Evolutionary conservation across 257 asterid genomes (phyloP), one percentile per base, ranked within the genome.

Genomic region (Primulina tabacum): DNA sequence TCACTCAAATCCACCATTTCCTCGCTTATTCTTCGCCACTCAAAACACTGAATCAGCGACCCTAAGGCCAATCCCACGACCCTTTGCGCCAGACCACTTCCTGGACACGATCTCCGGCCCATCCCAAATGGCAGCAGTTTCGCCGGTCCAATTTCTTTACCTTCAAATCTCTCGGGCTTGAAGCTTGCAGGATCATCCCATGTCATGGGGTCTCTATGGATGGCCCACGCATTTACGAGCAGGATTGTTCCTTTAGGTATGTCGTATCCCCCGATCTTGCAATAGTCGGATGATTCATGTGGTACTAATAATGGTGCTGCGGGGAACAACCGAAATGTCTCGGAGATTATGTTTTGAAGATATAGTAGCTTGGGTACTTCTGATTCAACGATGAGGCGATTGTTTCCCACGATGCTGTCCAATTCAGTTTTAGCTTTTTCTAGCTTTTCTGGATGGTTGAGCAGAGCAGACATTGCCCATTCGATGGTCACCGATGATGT

Each of bases 61-160:
- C 79, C 85, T 55, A 81, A 32, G 4, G 78, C 20, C 50, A 78
- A 65, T 14, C 83, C 78, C 35, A 81, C 76, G 7, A 81, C 77
- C 6, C 82, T 71, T 29, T 65, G 78, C 12, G 81, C 82, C 20
- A 78, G 67, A 2, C 78, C 79, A 56, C 61, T 6, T 8, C 85
- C 85, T 0, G 85, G 83, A 26, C 85, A 81, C 0, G 82, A 71
- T 52, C 85, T 72, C 73, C 85, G 75, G 24, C 85, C 85, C 82
- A 75, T 78, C 28, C 83, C 85, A 61, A 81, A 81, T 0, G 82
- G 71, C 72, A 81, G 16, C 8, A 78, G 26, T 67, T 78, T 69
- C 16, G 34, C 28, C 6, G 66, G 11, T 56, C 73, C 82, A 12
- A 40, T 62, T 21, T 77, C 53, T 11, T 18, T 60, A 1, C 67